These are phyloP conservation scores for Amborella trichopoda DNA, from an alignment of 164 flowering plant species.

Conservation along the genomic window DNA sequence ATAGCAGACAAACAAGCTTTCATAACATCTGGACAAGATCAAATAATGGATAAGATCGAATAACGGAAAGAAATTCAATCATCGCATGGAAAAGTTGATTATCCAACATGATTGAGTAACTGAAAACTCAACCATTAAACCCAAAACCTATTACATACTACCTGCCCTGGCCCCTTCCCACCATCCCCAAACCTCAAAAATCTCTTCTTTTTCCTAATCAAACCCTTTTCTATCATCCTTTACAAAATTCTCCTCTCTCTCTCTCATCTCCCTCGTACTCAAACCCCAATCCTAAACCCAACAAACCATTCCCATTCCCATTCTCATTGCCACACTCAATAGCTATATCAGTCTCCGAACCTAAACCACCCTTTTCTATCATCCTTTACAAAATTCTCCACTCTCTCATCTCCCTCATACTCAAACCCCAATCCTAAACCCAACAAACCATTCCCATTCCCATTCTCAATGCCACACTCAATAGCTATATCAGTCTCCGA, in stretches of 20 bases:
- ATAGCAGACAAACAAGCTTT: too few relatives aligned
- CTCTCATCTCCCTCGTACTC: constrained; percentile 57
- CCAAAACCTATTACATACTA: too few relatives aligned
- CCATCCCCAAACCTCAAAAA: constrained; percentile 31
- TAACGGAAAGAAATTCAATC: too few relatives aligned
- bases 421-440: constrained; percentile 51
- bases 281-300: constrained; percentile 45
- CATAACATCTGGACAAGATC: too few relatives aligned
- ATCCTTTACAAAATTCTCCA: constrained; percentile 22
- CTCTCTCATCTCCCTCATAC: constrained; percentile 53
- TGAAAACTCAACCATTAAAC: too few relatives aligned
- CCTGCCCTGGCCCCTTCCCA: constrained; percentile 1
- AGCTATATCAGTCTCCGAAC: constrained; percentile 26
- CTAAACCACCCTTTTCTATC: constrained; percentile 41
- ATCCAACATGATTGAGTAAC: too few relatives aligned
- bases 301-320: constrained; percentile 50
- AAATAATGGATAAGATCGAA: too few relatives aligned
- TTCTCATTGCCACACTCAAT: constrained; percentile 10
- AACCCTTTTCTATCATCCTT: constrained; percentile 51
- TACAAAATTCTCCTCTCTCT: constrained; percentile 15
- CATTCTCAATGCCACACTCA: constrained; percentile 15
- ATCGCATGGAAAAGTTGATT: too few relatives aligned
- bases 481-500: constrained; percentile 27
- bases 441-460: constrained; percentile 49
- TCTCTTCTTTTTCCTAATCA: constrained; percentile 41